A percentile compares a stretch with the other conserved stretches of the same genome.
Conservation (phyloP, 345 rosid genomes). For the Erucastrum elatum region DNA sequence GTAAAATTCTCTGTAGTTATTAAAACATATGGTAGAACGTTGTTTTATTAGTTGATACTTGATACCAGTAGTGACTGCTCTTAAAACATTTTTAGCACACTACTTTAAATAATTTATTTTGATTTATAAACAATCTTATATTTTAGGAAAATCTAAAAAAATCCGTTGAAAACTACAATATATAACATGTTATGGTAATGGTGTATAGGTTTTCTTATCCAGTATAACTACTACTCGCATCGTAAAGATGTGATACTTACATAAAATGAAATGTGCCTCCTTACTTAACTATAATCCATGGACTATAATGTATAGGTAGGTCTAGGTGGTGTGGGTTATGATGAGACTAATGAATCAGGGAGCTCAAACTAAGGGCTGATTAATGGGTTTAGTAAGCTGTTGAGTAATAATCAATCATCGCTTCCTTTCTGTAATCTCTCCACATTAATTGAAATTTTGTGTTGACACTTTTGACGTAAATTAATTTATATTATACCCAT, state of each 20-base stretch:
- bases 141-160: neutral
- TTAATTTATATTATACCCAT: neutral
- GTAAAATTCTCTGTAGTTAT: neutral
- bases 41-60: neutral
- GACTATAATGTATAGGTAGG: neutral
- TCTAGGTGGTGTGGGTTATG: conserved; percentile 3
- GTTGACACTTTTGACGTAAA: neutral
- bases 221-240: neutral
- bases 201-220: neutral
- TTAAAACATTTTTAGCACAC: neutral
- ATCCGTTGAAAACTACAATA: neutral
- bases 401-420: conserved; percentile 8
- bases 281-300: neutral
- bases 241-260: neutral
- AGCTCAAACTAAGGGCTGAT: conserved; percentile 20
- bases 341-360: conserved; percentile 14
- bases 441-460: neutral
- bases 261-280: neutral
- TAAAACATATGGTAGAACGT: neutral
- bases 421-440: neutral
- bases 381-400: conserved; percentile 22
- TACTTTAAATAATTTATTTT: neutral
- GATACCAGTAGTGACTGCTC: neutral
- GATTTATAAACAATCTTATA: neutral
- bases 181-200: neutral